A percentile compares a stretch with the other conserved stretches of the same genome.
Evolutionary conservation across 495 filamentous ascomycete species (phyloP).

Genomic region (Penicillium pulvis): DNA sequence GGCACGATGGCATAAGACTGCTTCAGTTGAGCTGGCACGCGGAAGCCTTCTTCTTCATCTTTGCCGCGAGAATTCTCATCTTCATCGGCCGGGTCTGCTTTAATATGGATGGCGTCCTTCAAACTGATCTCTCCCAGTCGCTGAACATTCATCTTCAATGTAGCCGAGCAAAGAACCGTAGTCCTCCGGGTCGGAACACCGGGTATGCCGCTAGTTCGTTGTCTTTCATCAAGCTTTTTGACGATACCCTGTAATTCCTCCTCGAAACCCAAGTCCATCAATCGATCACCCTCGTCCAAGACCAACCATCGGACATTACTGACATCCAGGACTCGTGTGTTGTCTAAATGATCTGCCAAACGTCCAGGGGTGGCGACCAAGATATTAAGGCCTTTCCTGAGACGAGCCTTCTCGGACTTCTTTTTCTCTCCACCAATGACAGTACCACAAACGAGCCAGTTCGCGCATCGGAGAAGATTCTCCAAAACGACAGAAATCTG

Average conservation of each 20-base stretch:
- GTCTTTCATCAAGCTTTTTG: slow-evolving; percentile 62
- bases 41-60: slow-evolving; percentile 61
- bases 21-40: slow-evolving; percentile 89
- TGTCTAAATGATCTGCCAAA: slow-evolving; percentile 85
- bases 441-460: slow-evolving; percentile 88
- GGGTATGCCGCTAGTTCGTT: slow-evolving; percentile 46
- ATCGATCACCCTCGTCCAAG: slow-evolving; percentile 89
- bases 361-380: slow-evolving; percentile 92
- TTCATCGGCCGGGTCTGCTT: slow-evolving; percentile 58
- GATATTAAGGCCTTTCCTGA: slow-evolving; percentile 93
- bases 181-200: slow-evolving; percentile 74
- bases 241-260: slow-evolving; percentile 82
- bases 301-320: slow-evolving; percentile 91
- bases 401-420: slow-evolving; percentile 89
- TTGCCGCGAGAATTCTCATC: slow-evolving; percentile 35
- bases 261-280: slow-evolving; percentile 98
- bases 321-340: slow-evolving; percentile 85
- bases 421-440: slow-evolving; percentile 98
- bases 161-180: slow-evolving; percentile 93
- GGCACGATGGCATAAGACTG: slow-evolving; percentile 86
- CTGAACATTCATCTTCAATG: slow-evolving; percentile 95
- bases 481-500: slow-evolving; percentile 87
- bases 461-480: slow-evolving; percentile 75
- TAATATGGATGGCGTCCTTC: slow-evolving; percentile 87
- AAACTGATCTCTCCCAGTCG: slow-evolving; percentile 90